Evolutionary conservation across 305 asterid genomes (phyloP).

Genomic region (Fraxinus platypoda): DNA sequence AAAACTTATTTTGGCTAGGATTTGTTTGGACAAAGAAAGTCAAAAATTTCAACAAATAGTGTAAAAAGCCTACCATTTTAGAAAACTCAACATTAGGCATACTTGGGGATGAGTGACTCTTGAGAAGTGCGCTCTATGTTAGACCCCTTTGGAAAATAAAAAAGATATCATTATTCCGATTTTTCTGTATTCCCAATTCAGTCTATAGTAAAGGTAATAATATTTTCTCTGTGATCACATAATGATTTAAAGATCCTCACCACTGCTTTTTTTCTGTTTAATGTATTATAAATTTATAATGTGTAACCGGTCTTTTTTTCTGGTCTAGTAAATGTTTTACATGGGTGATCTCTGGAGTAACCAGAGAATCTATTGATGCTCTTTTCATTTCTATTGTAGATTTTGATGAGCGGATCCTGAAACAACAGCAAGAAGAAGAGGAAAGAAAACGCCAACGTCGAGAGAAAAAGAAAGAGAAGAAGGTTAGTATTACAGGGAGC

Average conservation of each 20-base stretch:
- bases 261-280: neutral
- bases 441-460: constrained; percentile 85
- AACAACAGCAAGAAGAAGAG: constrained; percentile 95
- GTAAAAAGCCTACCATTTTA: neutral
- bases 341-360: neutral
- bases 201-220: neutral
- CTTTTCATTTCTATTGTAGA: constrained; percentile 37
- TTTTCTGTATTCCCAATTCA: neutral
- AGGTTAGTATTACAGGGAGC: constrained; percentile 40
- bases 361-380: neutral
- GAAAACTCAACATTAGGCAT: neutral
- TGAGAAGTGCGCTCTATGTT: neutral
- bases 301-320: neutral
- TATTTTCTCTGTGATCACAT: neutral
- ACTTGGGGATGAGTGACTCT: neutral
- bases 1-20: neutral
- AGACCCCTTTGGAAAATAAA: neutral
- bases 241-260: neutral
- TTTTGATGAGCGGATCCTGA: constrained; percentile 80
- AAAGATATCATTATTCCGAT: neutral
- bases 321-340: neutral
- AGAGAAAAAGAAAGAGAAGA: constrained; percentile 96
- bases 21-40: neutral
- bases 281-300: neutral
- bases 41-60: neutral